Evolutionary conservation across 1,139 yeast species (phyloP).

Genomic region (Debaryomyces psychrophilus): DNA sequence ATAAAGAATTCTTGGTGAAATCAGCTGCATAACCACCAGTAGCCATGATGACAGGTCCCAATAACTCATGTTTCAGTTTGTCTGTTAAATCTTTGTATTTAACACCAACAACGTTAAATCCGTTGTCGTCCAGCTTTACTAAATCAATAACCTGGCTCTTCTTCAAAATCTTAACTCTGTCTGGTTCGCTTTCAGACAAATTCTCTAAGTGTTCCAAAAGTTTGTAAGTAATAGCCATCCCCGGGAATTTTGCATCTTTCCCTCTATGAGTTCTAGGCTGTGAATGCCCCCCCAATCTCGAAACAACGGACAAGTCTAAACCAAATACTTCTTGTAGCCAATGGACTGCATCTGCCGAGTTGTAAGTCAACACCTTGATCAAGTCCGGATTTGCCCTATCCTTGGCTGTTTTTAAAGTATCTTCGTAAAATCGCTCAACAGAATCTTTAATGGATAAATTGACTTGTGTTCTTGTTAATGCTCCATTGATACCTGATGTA

Average conservation of each 20-base stretch:
- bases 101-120: constrained; percentile 47
- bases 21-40: constrained; percentile 81
- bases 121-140: constrained; percentile 32
- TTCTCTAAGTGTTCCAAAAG: constrained; percentile 58
- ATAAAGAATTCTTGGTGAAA: constrained; percentile 54
- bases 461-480: constrained; percentile 64
- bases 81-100: constrained; percentile 46
- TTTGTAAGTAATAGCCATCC: constrained; percentile 73
- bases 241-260: constrained; percentile 66
- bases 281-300: constrained; percentile 75
- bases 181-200: constrained; percentile 51
- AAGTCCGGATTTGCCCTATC: constrained; percentile 59
- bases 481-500: constrained; percentile 81
- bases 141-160: constrained; percentile 62
- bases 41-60: constrained; percentile 69
- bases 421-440: constrained; percentile 61
- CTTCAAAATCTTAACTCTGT: constrained; percentile 53
- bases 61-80: constrained; percentile 34
- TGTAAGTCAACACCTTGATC: constrained; percentile 52
- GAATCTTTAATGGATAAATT: constrained; percentile 54
- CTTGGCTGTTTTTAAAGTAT: constrained; percentile 67
- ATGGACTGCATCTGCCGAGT: constrained; percentile 63
- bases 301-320: constrained; percentile 64
- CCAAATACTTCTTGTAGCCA: constrained; percentile 71
- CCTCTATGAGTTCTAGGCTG: constrained; percentile 77